Percentiles rank a stretch among this genome's conserved stretches.
Evolutionary conservation across 106 monocot genomes (phyloP).

Genomic region (Gastrodia elata): DNA sequence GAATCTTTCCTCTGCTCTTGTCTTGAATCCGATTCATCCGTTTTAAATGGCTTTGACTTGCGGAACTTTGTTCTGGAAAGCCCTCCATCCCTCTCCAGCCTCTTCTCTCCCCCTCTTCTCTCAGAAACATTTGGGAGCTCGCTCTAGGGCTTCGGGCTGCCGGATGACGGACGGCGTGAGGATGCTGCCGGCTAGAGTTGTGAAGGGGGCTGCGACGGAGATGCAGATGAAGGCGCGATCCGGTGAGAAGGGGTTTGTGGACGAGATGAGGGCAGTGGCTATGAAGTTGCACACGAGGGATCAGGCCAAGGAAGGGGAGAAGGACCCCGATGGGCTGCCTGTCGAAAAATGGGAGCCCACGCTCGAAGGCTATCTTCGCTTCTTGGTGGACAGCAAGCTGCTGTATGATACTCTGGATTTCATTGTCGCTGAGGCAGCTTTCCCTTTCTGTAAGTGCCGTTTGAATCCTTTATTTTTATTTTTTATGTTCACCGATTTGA

Average conservation of each 20-base stretch:
- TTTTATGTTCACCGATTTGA: neutral
- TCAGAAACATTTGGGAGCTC: neutral
- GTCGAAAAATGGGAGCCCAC: conserved; percentile 62
- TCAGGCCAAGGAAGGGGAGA: conserved; percentile 69
- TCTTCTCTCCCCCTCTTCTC: neutral
- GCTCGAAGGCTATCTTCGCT: conserved; percentile 51
- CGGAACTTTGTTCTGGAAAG: neutral
- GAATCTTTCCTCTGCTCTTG: neutral
- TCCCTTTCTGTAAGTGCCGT: conserved; percentile 47
- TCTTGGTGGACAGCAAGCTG: conserved; percentile 68
- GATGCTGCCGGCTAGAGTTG: neutral
- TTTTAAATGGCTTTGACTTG: conserved; percentile 12
- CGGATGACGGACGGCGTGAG: neutral
- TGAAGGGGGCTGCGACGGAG: conserved; percentile 17
- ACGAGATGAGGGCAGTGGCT: conserved; percentile 58
- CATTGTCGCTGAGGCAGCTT: conserved; percentile 39
- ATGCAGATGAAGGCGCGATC: conserved; percentile 23
- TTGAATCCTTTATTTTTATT: conserved; percentile 1
- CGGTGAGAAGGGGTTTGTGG: conserved; percentile 45
- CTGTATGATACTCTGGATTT: conserved; percentile 59
- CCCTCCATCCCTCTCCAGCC: neutral
- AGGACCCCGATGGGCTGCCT: conserved; percentile 33
- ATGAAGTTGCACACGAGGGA: conserved; percentile 71
- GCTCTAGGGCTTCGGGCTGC: too few species aligned
- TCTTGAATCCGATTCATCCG: neutral